These are phyloP conservation scores for Huntiella savannae DNA, from an alignment of 2,329 filamentous ascomycete genomes.

Conservation along the genomic window DNA sequence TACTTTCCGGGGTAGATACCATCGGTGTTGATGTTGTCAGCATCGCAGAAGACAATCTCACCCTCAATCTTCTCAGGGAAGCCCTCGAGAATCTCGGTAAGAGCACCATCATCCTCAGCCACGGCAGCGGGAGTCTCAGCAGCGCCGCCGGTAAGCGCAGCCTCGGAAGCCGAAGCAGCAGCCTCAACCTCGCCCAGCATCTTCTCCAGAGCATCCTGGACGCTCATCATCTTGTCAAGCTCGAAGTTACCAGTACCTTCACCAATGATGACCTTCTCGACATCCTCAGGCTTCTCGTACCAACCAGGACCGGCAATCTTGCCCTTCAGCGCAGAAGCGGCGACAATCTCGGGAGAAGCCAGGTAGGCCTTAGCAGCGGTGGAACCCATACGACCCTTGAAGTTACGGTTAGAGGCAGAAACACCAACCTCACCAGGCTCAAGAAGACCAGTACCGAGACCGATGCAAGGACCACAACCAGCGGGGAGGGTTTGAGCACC, in stretches of 20 bases:
- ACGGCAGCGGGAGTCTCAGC: conserved; percentile 15
- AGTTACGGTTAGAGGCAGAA: conserved; percentile 69
- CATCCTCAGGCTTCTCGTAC: conserved; percentile 54
- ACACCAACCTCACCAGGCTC: conserved; percentile 78
- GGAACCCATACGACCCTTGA: conserved; percentile 77
- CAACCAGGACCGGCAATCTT: conserved; percentile 57
- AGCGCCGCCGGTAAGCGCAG: conserved; percentile 21
- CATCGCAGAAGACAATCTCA: conserved; percentile 76
- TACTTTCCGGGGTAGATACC: conserved; percentile 78
- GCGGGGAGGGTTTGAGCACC: conserved; percentile 54
- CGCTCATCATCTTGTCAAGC: conserved; percentile 44
- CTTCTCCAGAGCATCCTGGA: conserved; percentile 53
- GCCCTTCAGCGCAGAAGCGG: conserved; percentile 62
- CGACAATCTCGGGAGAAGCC: conserved; percentile 76
- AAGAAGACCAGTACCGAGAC: conserved; percentile 56
- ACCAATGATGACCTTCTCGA: conserved; percentile 47
- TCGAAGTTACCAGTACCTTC: conserved; percentile 49
- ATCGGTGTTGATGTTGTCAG: conserved; percentile 73
- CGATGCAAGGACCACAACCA: conserved; percentile 74
- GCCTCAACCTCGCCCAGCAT: conserved; percentile 49
- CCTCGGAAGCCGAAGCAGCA: conserved; percentile 35
- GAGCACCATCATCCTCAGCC: conserved; percentile 15
- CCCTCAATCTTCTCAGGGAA: conserved; percentile 71
- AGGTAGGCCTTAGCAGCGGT: conserved; percentile 69
- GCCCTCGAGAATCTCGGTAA: conserved; percentile 60